Conservation (phyloP, 2,329 filamentous ascomycete species). For the Colletotrichum truncatum region DNA sequence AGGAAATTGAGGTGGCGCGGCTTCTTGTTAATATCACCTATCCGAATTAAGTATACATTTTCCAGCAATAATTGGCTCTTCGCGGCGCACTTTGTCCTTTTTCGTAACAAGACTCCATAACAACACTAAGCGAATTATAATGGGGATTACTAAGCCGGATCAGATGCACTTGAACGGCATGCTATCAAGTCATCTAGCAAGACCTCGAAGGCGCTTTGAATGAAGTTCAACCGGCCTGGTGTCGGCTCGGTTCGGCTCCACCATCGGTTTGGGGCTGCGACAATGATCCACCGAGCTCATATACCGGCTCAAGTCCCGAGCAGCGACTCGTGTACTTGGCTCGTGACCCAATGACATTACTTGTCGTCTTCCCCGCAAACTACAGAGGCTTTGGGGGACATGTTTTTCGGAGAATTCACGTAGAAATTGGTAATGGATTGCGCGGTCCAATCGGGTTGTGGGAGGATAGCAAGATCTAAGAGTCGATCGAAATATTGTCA, state of each 20-base stretch:
- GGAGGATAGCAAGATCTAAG: neutral
- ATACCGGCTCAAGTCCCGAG: neutral
- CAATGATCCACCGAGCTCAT: neutral
- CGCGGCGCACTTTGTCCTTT: no score
- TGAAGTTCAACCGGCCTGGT: no score
- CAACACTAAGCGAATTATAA: no score
- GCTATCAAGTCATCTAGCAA: no score
- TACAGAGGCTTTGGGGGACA: neutral
- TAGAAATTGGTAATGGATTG: neutral
- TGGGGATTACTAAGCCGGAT: no score
- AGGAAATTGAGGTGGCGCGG: no score
- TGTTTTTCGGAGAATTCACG: neutral
- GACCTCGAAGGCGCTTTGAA: no score
- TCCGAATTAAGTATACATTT: no score
- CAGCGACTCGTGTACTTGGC: neutral
- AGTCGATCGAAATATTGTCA: neutral
- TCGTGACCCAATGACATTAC: neutral
- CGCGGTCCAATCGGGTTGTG: neutral
- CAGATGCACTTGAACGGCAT: no score
- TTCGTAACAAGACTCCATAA: no score
- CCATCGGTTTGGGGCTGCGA: neutral
- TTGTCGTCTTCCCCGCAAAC: constrained; percentile 2
- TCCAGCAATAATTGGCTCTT: no score
- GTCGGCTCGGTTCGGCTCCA: constrained; percentile 6
- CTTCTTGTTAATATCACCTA: no score